Percentiles rank a stretch among this genome's conserved stretches.
These are phyloP conservation scores for Oehlia diaphana DNA, from an alignment of 192 early-diverging fungal genomes.

Conservation along the genomic window DNA sequence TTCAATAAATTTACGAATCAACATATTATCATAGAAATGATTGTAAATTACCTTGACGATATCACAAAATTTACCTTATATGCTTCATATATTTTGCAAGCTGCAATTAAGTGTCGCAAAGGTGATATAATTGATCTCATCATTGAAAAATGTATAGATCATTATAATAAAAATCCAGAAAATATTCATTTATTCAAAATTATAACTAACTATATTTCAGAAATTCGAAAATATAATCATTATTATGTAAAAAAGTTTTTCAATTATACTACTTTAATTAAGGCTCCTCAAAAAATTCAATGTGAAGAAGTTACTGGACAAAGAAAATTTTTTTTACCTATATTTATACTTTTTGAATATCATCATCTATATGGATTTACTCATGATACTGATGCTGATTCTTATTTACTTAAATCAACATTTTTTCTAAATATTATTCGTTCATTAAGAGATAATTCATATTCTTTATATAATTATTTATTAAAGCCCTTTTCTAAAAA, in stretches of 20 bases:
- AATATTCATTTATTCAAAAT: not conserved
- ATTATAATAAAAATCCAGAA: not conserved
- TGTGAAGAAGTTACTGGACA: too few relatives aligned
- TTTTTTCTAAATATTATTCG: not conserved
- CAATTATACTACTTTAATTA: not conserved
- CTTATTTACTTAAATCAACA: not conserved
- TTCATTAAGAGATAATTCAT: too few relatives aligned
- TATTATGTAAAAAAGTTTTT: not conserved
- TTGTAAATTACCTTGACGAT: not conserved
- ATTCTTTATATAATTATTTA: too few relatives aligned
- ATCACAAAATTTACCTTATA: not conserved
- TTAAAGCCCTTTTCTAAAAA: too few relatives aligned
- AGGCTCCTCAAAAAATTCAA: not conserved
- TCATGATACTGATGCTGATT: not conserved
- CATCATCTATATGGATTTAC: not conserved
- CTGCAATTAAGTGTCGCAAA: not conserved
- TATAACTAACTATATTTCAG: not conserved
- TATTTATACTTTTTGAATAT: too few relatives aligned
- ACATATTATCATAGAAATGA: not conserved
- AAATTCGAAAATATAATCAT: not conserved
- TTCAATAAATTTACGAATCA: too few relatives aligned
- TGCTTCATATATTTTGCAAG: not conserved
- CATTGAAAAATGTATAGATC: not conserved
- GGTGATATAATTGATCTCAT: not conserved
- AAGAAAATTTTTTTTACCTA: too few relatives aligned